A percentile compares a stretch with the other conserved stretches of the same genome.
phyloP scores from a whole-genome alignment of 169 alveolate genomes.

The Cryptosporidium viatorum region DNA sequence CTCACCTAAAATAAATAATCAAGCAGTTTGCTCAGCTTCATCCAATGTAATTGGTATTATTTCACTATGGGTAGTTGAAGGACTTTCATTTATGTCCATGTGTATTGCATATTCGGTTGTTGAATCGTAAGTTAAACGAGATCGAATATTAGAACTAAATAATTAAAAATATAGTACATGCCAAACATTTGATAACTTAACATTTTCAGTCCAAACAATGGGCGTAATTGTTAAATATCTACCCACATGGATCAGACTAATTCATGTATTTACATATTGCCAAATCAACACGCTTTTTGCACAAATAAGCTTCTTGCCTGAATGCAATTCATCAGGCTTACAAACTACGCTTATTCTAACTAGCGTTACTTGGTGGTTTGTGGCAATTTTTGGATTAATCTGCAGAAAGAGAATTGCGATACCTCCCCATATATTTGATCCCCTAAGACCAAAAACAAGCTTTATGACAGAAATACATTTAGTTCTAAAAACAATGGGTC shows the following conservation, averaged over 20 bases:
- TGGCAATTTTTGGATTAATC: conserved; percentile 42
- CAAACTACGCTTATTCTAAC: conserved; percentile 42
- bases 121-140: conserved; percentile 51
- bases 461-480: conserved; percentile 66
- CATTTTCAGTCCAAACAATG: conserved; percentile 57
- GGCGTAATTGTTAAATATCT: conserved; percentile 77
- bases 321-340: conserved; percentile 77
- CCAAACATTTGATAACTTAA: conserved; percentile 66
- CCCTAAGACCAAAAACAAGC: conserved; percentile 50
- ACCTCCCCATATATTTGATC: conserved; percentile 73
- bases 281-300: conserved; percentile 73
- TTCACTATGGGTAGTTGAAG: conserved; percentile 78
- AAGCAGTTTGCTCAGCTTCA: conserved; percentile 76
- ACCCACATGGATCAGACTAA: conserved; percentile 78
- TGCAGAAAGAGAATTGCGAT: conserved; percentile 53
- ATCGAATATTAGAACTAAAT: background rate
- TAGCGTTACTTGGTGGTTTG: conserved; percentile 72
- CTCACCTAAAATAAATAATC: conserved; percentile 76
- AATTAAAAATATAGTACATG: conserved; percentile 15
- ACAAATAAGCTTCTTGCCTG: conserved; percentile 77
- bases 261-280: conserved; percentile 77
- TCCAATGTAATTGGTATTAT: conserved; percentile 67
- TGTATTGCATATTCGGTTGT: conserved; percentile 72
- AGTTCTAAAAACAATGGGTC: conserved; percentile 65
- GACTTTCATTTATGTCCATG: conserved; percentile 41